Evolutionary conservation across 345 rosid species (phyloP).

Genomic region (Corchorus olitorius): DNA sequence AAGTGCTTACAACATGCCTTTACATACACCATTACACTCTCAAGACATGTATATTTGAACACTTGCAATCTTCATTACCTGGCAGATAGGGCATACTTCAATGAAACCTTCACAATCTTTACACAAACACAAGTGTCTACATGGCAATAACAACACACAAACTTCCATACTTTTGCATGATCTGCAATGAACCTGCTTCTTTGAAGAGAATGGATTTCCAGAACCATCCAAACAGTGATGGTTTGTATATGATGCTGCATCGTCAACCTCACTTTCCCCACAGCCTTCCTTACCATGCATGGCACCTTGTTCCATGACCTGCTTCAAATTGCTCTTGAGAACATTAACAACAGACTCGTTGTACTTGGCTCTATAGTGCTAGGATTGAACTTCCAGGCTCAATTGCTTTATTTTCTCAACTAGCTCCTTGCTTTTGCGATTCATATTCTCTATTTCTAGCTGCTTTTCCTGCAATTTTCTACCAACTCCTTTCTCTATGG

Average conservation of each 20-base stretch:
- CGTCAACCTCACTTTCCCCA: slow-evolving; percentile 73
- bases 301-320: slow-evolving; percentile 52
- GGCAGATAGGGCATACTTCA: slow-evolving; percentile 61
- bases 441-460: slow-evolving; percentile 55
- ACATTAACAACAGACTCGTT: slow-evolving; percentile 65
- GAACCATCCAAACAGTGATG: slow-evolving; percentile 34
- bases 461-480: slow-evolving; percentile 68
- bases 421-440: slow-evolving; percentile 63
- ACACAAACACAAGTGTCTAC: slow-evolving; percentile 73
- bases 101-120: slow-evolving; percentile 58
- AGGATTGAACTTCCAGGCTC: slow-evolving; percentile 55
- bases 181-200: slow-evolving; percentile 46
- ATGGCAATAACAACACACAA: slow-evolving; percentile 59
- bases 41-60: slow-evolving; percentile 48
- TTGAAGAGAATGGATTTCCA: slow-evolving; percentile 22
- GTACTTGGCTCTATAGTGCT: slow-evolving; percentile 74
- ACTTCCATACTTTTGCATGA: slow-evolving; percentile 57
- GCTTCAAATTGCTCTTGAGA: slow-evolving; percentile 65
- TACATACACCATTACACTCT: slow-evolving; percentile 8
- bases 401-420: slow-evolving; percentile 61
- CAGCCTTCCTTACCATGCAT: slow-evolving; percentile 66
- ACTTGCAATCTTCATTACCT: slow-evolving; percentile 51
- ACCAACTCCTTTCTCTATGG: slow-evolving; percentile 59
- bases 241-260: slow-evolving; percentile 56
- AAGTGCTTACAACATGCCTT: slow-evolving; percentile 24